Base-by-base conservation (phyloP, 192 early-diverging fungal genomes). In the Entrophospora sp. region DNA sequence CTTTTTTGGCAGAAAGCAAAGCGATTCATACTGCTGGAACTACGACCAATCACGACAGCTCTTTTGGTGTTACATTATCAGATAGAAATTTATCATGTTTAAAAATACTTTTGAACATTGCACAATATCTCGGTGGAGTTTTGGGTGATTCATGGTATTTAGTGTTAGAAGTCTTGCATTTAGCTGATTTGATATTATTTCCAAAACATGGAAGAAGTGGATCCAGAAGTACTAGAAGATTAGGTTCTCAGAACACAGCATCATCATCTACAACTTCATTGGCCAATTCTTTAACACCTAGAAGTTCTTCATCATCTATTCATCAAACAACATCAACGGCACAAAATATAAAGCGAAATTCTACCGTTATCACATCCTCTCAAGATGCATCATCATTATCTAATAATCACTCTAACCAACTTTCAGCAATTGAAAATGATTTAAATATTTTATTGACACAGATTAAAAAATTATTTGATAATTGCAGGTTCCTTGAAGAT, bases 141-240 rank as follows among this genome's bases (percentile, higher is more conserved):
- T 72, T 99, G 45, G 90, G 87, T 14, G 72, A 86, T 36, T 79
- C 87, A 48, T 99, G 96, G 96, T 92, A 88, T 67, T 73, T 87
- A 31, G 82, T 96, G 1, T 68, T 96, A 35, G 90, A 93, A 61
- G 93, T 93, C 3, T 73, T 96, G 66, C 93, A 95, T 69, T 83
- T 88, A 27, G 88, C 90, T 1, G 94, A 96, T 46, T 85, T 87
- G 69, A 71, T 92, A 18, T 56, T 96, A 45, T 79, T 82, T 10
- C 73, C 66, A 35, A 73, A 79, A 49, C 68, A 71, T 30, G 72
- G 68, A 24, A 44, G 72, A 34, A 65, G 72, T 14, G 31, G 64
- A 1, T 70, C 75, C 2, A 78, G 79, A 32, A 78, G 48, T 43
- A 27, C 71, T 34, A 43, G 73, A 53, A 69, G 71, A 73, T 53